These are phyloP conservation scores for Aspergillus tubingensis DNA, from an alignment of 2,329 filamentous ascomycete species.

Conservation along the genomic window DNA sequence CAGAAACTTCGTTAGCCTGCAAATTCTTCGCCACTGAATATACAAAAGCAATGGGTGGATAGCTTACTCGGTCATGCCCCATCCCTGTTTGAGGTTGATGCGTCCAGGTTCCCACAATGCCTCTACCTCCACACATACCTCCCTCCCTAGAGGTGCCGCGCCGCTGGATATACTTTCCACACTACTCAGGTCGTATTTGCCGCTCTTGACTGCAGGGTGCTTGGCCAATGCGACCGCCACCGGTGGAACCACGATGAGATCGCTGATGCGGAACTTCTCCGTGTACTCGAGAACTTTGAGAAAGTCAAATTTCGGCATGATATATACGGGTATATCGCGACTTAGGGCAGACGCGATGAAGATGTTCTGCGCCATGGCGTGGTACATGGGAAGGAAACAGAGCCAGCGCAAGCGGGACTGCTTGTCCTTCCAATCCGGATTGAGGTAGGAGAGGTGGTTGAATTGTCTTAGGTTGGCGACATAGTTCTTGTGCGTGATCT, in stretches of 20 bases:
- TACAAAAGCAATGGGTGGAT: not conserved
- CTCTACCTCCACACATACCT: slow-evolving; percentile 61
- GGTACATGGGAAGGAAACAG: slow-evolving; percentile 76
- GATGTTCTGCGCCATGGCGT: slow-evolving; percentile 71
- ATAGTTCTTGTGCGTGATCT: slow-evolving; percentile 76
- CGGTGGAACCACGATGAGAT: slow-evolving; percentile 69
- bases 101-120: slow-evolving; percentile 54
- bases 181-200: slow-evolving; percentile 67
- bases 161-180: slow-evolving; percentile 63
- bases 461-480: slow-evolving; percentile 69
- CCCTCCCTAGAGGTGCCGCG: slow-evolving; percentile 64
- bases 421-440: slow-evolving; percentile 53
- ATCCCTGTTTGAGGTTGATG: slow-evolving; percentile 68
- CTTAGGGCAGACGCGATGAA: slow-evolving; percentile 63
- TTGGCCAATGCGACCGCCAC: slow-evolving; percentile 74
- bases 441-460: slow-evolving; percentile 49
- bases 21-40: slow-evolving; percentile 5
- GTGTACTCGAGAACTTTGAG: slow-evolving; percentile 68
- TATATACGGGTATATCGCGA: slow-evolving; percentile 64
- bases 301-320: slow-evolving; percentile 80
- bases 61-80: slow-evolving; percentile 78
- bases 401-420: slow-evolving; percentile 51
- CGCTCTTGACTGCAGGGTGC: slow-evolving; percentile 59
- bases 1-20: slow-evolving; percentile 9
- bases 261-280: slow-evolving; percentile 68